Evolutionary conservation across 345 rosid species (phyloP), one percentile per base, ranked within the genome.

Genomic region (Gossypium thurberi): DNA sequence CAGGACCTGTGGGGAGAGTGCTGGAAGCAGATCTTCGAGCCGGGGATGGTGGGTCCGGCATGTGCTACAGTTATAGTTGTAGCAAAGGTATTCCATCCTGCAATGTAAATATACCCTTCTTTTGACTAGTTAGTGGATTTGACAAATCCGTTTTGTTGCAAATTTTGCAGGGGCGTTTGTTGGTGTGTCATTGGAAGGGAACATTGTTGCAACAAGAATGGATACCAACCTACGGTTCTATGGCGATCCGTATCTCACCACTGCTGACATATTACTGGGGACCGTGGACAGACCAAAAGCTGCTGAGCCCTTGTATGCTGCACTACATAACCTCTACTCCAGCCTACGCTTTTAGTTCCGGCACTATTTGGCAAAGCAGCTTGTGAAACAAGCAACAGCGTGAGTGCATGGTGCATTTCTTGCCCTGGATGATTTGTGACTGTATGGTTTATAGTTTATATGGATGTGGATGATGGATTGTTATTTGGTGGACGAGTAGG

Each of bases 1-100:
- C 96, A 55, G 99, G 99, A 60, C 99, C 99, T 55, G 77, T 96
- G 20, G 98, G 99, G 75, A 91, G 99, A 84, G 99, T 93, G 60
- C 56, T 90, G 75, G 99, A 96, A 81, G 98, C 98, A 65, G 99
- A 93, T 84, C 84, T 93, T 69, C 88, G 95, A 23, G 99, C 90
- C 59, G 95, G 95, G 14, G 92, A 90, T 68, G 82, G 83, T 75
- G 92, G 92, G 37, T 90, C 90, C 17, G 92, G 92, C 82, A 86
- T 87, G 89, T 90, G 95, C 81, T 86, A 90, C 72, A 87, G 89
- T 37, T 90, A 90, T 82, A 90, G 92, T 77, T 87, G 95, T 73
- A 90, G 96, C 83, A 96, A 96, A 90, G 99, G 98, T 92, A 84
- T 13, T 40, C 3, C 48, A 15, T 65, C 26, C 56, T 37, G 14